These are phyloP conservation scores for Hypericum androsaemum DNA, from an alignment of 345 rosid species.

Conservation along the genomic window DNA sequence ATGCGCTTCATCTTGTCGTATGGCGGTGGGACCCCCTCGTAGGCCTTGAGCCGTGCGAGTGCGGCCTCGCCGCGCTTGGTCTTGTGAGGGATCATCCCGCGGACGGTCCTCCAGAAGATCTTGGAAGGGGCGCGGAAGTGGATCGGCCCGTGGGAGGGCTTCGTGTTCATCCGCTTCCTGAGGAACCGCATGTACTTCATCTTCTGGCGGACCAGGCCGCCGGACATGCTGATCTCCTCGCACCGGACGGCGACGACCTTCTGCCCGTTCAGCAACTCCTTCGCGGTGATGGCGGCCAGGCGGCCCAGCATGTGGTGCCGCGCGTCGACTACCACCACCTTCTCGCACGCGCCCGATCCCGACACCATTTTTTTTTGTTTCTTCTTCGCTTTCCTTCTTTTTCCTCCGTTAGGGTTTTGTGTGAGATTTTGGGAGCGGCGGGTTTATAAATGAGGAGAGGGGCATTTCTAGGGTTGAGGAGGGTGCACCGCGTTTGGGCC, in stretches of 20 bases:
- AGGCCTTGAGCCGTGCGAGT: slow-evolving; percentile 26
- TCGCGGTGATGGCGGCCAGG: background rate
- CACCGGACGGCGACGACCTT: slow-evolving; percentile 1
- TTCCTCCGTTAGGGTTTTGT: background rate
- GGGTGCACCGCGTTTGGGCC: too few species aligned
- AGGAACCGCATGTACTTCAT: slow-evolving; percentile 5
- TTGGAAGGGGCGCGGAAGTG: slow-evolving; percentile 5
- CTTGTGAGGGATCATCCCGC: slow-evolving; percentile 25
- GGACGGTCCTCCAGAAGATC: slow-evolving; percentile 5
- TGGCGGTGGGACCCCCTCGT: slow-evolving; percentile 27
- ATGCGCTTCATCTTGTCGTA: slow-evolving; percentile 23
- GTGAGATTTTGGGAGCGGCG: too few species aligned
- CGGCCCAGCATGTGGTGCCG: slow-evolving; percentile 4
- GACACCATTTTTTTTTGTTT: background rate
- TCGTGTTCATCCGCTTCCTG: slow-evolving; percentile 6
- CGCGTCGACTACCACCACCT: slow-evolving; percentile 2
- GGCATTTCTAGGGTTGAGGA: too few species aligned
- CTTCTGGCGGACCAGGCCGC: slow-evolving; percentile 5
- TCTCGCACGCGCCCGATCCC: slow-evolving; percentile 1
- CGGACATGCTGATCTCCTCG: slow-evolving; percentile 4
- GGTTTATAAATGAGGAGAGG: too few species aligned
- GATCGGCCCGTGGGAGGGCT: slow-evolving; percentile 2
- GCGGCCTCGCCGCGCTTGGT: slow-evolving; percentile 31
- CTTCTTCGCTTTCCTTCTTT: background rate
- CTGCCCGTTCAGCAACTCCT: slow-evolving; percentile 4